Base-by-base conservation (phyloP, 768 basidiomycete species). In the Tubosaeta brunneosetosa region DNA sequence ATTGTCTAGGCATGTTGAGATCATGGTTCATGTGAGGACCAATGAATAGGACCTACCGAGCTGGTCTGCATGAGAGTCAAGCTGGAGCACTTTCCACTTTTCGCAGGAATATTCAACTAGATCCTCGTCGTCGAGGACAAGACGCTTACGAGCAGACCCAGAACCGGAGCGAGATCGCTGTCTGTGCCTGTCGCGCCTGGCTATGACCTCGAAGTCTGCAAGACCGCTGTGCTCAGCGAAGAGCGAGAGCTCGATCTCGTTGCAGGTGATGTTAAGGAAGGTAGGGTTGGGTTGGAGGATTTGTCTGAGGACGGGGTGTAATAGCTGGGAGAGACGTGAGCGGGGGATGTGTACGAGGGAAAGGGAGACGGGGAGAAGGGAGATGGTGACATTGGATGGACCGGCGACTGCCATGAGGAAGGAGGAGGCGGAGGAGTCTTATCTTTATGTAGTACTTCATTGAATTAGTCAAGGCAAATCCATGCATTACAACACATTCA, bases 21-120 rank as follows among this genome's bases (percentile, higher is more conserved):
- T 27, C 31, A 12, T 11, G 22, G 22, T 22, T 40, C 17, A 12
- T 37, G 33, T 1, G 22, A 55, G 55, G 55, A 27, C 1, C 25
- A 29, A 48, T 32, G 45, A 47, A 27, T 44, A 44, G 37, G 47
- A 71, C 76, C 48, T 52, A 85, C 87, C 85, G 36, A 84, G 73
- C 53, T 78, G 77, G 64, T 88, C 82, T 26, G 79, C 85, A 66
- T 89, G 88, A 0, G 86, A 86, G 66, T 90, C 88, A 49, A 91
- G 84, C 68, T 91, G 88, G 29, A 91, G 75, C 19, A 88, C 88
- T 58, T 77, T 82, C 88, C 88, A 91, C 53, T 76, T 77, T 54
- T 89, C 86, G 55, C 78, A 81, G 1, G 86, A 86, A 43, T 88
- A 79, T 59, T 88, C 84, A 44, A 89, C 76, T 12, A 47, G 60